Conservation (phyloP, 2,329 filamentous ascomycete species). For the Colletotrichum lentis region DNA sequence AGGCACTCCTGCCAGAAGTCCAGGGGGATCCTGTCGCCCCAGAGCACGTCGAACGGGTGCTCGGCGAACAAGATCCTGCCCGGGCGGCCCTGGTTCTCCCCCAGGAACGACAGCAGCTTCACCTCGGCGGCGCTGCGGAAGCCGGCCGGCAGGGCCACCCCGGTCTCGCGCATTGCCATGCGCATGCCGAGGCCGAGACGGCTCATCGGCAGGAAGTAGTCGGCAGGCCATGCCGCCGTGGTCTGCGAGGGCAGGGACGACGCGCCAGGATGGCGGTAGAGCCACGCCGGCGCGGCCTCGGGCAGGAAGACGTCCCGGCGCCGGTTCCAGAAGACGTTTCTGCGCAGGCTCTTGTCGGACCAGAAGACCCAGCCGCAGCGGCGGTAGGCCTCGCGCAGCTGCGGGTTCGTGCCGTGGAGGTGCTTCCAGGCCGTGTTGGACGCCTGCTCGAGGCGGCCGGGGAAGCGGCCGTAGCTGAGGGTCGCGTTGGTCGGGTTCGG, state of each 20-base stretch:
- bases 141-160: background rate
- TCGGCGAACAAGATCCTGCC: background rate
- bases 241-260: background rate
- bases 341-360: slow-evolving; percentile 12
- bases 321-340: slow-evolving; percentile 13
- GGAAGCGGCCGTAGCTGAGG: background rate
- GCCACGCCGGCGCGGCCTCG: background rate
- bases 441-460: background rate
- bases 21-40: background rate
- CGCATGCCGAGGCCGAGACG: background rate
- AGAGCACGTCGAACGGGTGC: background rate
- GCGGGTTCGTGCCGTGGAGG: background rate
- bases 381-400: background rate
- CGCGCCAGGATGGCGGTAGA: background rate
- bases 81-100: background rate
- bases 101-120: background rate
- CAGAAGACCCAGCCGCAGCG: slow-evolving; percentile 27
- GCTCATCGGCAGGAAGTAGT: background rate
- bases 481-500: background rate
- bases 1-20: background rate
- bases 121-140: background rate
- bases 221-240: background rate
- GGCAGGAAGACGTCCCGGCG: background rate
- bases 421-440: slow-evolving; percentile 12
- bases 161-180: background rate